phyloP scores from a whole-genome alignment of 352 stramenopile species.

The Globisporangium camurandrum region DNA sequence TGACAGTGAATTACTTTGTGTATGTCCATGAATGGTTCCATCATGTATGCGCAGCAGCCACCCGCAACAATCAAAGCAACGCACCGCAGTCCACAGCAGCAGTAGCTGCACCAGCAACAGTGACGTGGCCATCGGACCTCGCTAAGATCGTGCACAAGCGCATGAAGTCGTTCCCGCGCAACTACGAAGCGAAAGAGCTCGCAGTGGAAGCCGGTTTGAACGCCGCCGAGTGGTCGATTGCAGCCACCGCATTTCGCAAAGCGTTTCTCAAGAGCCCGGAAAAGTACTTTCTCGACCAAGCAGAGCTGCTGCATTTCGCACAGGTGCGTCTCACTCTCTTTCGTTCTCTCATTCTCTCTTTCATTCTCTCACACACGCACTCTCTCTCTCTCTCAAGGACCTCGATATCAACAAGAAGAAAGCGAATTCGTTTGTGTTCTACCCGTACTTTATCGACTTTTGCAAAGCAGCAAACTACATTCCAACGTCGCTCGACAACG shows the following conservation, averaged over 20 bases:
- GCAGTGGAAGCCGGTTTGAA: constrained; percentile 63
- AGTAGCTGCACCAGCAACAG: background rate
- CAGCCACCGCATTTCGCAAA: constrained; percentile 49
- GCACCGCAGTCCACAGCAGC: background rate
- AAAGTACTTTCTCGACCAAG: constrained; percentile 48
- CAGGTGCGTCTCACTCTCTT: too few relatives aligned
- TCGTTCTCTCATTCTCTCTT: background rate
- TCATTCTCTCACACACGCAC: background rate
- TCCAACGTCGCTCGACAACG: constrained; percentile 20
- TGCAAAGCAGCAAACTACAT: constrained; percentile 32
- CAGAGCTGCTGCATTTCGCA: constrained; percentile 49
- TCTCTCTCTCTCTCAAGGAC: constrained; percentile 15
- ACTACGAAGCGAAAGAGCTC: constrained; percentile 62
- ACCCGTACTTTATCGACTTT: constrained; percentile 69
- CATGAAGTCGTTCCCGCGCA: constrained; percentile 54
- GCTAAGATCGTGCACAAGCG: constrained; percentile 32
- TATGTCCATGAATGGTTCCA: too few relatives aligned
- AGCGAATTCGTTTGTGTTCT: constrained; percentile 57
- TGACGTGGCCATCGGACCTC: constrained; percentile 29
- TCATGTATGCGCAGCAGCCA: background rate
- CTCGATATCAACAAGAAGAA: constrained; percentile 31
- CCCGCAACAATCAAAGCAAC: background rate
- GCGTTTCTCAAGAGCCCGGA: constrained; percentile 45
- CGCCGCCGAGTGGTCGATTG: constrained; percentile 45
- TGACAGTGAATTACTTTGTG: too few relatives aligned